phyloP scores from a whole-genome alignment of 768 basidiomycete genomes.

The Suillus ampliporus region DNA sequence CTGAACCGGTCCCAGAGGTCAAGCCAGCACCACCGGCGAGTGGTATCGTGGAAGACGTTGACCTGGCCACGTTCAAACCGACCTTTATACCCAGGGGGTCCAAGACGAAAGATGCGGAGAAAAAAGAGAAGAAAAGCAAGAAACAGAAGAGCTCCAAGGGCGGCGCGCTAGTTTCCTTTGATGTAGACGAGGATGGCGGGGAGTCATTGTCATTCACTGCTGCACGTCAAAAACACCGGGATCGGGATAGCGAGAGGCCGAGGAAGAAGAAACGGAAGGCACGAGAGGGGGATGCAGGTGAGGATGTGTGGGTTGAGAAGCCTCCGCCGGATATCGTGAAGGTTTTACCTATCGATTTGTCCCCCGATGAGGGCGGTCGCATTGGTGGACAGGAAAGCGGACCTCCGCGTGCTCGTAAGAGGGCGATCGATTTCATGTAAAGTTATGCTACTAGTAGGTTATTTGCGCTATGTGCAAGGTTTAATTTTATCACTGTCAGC shows the following conservation, averaged over 20 bases:
- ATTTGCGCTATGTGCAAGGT: not conserved
- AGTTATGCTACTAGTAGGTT: not conserved
- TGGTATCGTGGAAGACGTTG: conserved; percentile 38
- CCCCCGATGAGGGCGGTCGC: conserved; percentile 16
- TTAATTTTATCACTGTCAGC: too few relatives aligned
- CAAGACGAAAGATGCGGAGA: conserved; percentile 45
- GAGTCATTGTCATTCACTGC: conserved; percentile 38
- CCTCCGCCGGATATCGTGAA: conserved; percentile 57
- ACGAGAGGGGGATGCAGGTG: conserved; percentile 47
- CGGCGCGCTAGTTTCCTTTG: conserved; percentile 72
- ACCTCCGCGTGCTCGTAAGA: conserved; percentile 56
- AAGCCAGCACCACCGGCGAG: conserved; percentile 3
- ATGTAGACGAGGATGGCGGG: conserved; percentile 67
- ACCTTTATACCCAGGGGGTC: conserved; percentile 71
- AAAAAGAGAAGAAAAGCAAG: conserved; percentile 58
- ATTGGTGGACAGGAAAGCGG: conserved; percentile 28
- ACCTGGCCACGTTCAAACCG: conserved; percentile 83
- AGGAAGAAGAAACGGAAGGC: conserved; percentile 53
- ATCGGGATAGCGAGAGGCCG: conserved; percentile 39
- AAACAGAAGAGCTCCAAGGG: conserved; percentile 47
- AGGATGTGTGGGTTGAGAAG: conserved; percentile 75
- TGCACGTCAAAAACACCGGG: conserved; percentile 38
- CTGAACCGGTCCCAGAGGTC: conserved; percentile 11
- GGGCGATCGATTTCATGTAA: conserved; percentile 80
- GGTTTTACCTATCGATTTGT: conserved; percentile 29